Base-by-base conservation (phyloP, 495 filamentous ascomycete genomes). In the Astrocystis sublimbata region DNA sequence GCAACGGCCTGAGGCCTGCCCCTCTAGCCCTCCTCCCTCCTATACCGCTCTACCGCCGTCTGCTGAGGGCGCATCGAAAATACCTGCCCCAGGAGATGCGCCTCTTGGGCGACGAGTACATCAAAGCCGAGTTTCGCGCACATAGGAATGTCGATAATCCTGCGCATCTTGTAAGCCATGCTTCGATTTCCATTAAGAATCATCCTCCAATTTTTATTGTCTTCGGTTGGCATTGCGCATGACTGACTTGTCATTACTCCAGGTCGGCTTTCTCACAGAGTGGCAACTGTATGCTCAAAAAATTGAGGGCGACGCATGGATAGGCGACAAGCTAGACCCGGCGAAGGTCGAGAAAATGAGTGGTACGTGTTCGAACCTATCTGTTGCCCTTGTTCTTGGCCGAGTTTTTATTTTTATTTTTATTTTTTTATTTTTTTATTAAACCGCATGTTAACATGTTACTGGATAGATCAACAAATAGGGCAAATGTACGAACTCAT, bases 231-330 rank as follows among this genome's bases (percentile, higher is more conserved):
- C 6, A 52, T 51, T 15, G 23, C 46, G 41, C 12, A 51, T 45
- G 31, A 55, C n/a, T n/a, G n/a, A n/a, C n/a, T n/a, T n/a, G n/a
- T n/a, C 26, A 15, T 0, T 54, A 3, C 17, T 35, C 38, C 57
- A 96, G 92, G 89, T 97, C 64, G 94, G 94, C 3, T 98, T 98
- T 71, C 79, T 98, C 67, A 93, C 90, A 0, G 92, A 97, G 75
- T 98, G 94, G 94, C 94, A 98, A 71, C 73, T 89, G 31, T 98
- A 98, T 69, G 93, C 91, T 9, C 93, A 98, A 73, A 84, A 88
- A 65, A 70, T 99, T 17, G 94, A 98, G 67, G 92, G 92, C 0
- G 88, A 96, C 42, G 72, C 81, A 0, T 97, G 94, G 93, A 75
- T 76, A 36, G 92, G 86, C 0, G 91, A 88, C 59, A 90, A 85